These are phyloP conservation scores for Fistulifera pelliculosa DNA, from an alignment of 108 stramenopile species.

Conservation along the genomic window DNA sequence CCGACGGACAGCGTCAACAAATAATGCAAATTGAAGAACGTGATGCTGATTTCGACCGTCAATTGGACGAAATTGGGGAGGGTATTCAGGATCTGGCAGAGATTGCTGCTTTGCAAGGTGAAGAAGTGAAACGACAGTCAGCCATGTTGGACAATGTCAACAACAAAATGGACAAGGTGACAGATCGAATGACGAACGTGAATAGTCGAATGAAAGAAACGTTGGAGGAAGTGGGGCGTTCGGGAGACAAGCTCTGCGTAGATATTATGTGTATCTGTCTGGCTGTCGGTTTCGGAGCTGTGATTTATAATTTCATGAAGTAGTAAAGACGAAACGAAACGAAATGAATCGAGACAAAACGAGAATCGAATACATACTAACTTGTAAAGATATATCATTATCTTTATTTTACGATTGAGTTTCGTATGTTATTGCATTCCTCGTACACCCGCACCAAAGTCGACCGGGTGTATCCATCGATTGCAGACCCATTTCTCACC, in stretches of 20 bases:
- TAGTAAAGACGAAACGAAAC: no score
- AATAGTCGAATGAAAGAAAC: slow-evolving; percentile 88
- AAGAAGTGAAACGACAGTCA: slow-evolving; percentile 76
- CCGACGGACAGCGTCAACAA: slow-evolving; percentile 61
- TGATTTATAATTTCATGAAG: slow-evolving; percentile 47
- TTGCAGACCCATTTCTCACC: slow-evolving; percentile 41
- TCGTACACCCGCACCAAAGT: slow-evolving; percentile 25
- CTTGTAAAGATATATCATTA: no score
- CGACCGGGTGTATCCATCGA: slow-evolving; percentile 35
- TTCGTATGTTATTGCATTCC: slow-evolving; percentile 16
- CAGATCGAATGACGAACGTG: slow-evolving; percentile 70
- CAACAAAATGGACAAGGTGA: slow-evolving; percentile 59
- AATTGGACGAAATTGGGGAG: slow-evolving; percentile 83
- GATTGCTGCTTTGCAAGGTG: slow-evolving; percentile 64
- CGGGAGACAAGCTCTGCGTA: slow-evolving; percentile 86
- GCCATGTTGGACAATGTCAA: slow-evolving; percentile 71
- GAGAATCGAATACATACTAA: no score
- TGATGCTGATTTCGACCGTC: slow-evolving; percentile 78
- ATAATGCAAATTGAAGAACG: slow-evolving; percentile 70
- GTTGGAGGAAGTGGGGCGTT: slow-evolving; percentile 74
- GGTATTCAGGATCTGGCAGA: slow-evolving; percentile 81
- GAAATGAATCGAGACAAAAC: no score
- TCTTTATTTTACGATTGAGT: no score
- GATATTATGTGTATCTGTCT: slow-evolving; percentile 94
- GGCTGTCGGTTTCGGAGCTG: slow-evolving; percentile 61